Conservation (phyloP, 345 rosid genomes). For the Nasturtium officinale region DNA sequence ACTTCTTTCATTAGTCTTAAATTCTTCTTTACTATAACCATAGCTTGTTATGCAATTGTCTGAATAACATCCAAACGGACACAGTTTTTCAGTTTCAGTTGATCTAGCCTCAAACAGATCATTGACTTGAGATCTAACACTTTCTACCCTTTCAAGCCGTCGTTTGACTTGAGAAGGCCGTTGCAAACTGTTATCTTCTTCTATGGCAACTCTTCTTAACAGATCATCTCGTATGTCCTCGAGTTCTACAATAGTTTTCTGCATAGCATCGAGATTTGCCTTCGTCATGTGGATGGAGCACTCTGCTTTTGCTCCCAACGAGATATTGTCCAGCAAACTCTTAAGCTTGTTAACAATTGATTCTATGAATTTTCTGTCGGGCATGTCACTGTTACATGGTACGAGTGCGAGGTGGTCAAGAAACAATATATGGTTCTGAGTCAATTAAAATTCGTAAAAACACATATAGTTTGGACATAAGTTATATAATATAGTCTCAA, state of each 20-base stretch:
- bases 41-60: no score
- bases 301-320: not conserved
- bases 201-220: not conserved
- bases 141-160: not conserved
- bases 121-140: not conserved
- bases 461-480: no score
- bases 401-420: not conserved
- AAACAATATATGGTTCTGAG: no score
- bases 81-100: not conserved
- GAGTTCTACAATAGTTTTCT: not conserved
- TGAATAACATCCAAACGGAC: not conserved
- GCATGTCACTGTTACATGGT: not conserved
- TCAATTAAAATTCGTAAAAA: no score
- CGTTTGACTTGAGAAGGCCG: not conserved
- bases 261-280: not conserved
- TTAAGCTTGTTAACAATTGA: not conserved
- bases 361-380: not conserved
- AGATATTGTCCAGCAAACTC: not conserved
- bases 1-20: not conserved
- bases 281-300: no score
- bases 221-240: not conserved
- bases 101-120: not conserved
- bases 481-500: no score
- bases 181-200: constrained; percentile 1
- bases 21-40: not conserved